Evolutionary conservation across 257 asterid genomes (phyloP), one percentile per base, ranked within the genome.

Genomic region (Plantago ovata): DNA sequence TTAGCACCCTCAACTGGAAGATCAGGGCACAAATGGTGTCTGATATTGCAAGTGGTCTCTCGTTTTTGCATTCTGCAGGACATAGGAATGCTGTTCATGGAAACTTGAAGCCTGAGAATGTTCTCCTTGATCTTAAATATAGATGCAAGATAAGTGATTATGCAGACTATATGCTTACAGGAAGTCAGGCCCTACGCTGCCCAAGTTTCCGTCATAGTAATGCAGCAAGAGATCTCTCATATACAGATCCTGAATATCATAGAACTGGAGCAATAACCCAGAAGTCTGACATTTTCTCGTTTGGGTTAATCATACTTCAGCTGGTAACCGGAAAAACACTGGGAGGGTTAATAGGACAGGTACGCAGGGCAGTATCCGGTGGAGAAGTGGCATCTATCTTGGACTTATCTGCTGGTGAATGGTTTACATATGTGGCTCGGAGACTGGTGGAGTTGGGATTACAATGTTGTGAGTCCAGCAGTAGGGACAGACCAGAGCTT

Each of bases 401-500:
- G 76, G 96, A 91, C 73, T 64, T 67, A 58, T 78, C 88, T 46
- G 85, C 86, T 1, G 96, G 98, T 24, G 96, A 87, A 38, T 91
- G 98, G 95, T 72, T 86, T 14, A 44, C 65, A 8, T 85, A 76
- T 64, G 89, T 76, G 56, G 80, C 77, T 51, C 76, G 92, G 66
- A 75, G 91, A 73, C 72, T 90, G 79, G 70, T 80, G 38, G 88
- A 83, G 36, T 64, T 91, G 72, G 96, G 85, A 7, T 73, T 83
- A 81, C 89, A 75, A 39, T 85, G 81, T 66, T 91, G 96, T 67
- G 88, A 79, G 69, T 39, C 64, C 41, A 84, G 78, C 55, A 62
- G 94, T 53, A 69, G 79, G 65, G 89, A 84, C 56, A 70, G 94
- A 53, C 95, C 92, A 1, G 86, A 79, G 58, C 61, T 84, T 55